A percentile compares a stretch with the other conserved stretches of the same genome.
Evolutionary conservation across 2,329 filamentous ascomycete genomes (phyloP).

Genomic region (Ophiostoma quercus): DNA sequence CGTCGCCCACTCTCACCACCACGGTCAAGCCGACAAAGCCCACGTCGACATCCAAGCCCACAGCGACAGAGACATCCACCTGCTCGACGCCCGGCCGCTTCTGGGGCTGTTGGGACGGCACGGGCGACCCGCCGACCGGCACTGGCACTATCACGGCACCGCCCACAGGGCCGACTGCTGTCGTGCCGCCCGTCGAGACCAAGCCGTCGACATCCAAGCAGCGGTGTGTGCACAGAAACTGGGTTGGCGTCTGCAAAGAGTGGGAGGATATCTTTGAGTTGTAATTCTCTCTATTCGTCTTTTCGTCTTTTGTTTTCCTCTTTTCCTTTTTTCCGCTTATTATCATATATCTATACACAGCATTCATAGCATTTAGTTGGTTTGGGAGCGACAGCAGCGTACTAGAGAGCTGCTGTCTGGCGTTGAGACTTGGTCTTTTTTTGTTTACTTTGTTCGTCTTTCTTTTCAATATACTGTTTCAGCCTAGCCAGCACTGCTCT

Average conservation of each 20-base stretch:
- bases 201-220: constrained; percentile 29
- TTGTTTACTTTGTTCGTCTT: background rate
- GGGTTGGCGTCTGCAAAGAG: constrained; percentile 42
- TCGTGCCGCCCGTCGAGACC: constrained; percentile 21
- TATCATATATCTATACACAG: background rate
- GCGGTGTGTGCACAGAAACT: constrained; percentile 36
- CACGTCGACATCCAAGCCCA: constrained; percentile 32
- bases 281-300: constrained; percentile 17
- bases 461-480: background rate
- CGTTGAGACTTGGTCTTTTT: constrained; percentile 10
- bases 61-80: constrained; percentile 25
- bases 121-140: constrained; percentile 19
- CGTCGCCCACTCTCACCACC: constrained; percentile 17
- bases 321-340: background rate
- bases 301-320: background rate
- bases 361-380: constrained; percentile 3
- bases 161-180: constrained; percentile 23
- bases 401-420: constrained; percentile 9
- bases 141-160: constrained; percentile 14
- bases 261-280: constrained; percentile 32
- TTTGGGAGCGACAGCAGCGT: background rate
- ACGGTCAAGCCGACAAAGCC: constrained; percentile 23
- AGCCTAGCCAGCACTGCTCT: background rate
- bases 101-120: constrained; percentile 29
- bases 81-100: constrained; percentile 28